Percentiles rank a stretch among this genome's conserved stretches.
These are phyloP conservation scores for Solanum dulcamara DNA, from an alignment of 257 asterid genomes.

Conservation along the genomic window DNA sequence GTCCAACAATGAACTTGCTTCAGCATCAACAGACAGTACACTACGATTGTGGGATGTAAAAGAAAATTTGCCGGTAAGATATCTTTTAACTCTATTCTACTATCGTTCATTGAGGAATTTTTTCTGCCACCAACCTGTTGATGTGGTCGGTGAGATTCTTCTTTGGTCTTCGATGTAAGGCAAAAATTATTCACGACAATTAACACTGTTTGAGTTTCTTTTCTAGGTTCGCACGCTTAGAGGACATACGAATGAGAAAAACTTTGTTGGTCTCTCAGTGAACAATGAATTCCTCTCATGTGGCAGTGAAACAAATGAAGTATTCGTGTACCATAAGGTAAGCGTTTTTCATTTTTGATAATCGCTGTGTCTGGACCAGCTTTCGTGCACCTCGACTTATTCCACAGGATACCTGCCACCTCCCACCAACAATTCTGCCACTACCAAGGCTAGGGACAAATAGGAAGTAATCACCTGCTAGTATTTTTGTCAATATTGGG, in stretches of 20 bases:
- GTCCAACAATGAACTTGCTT: slow-evolving; percentile 35
- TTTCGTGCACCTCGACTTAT: no score
- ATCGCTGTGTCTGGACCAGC: background rate
- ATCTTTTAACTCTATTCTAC: background rate
- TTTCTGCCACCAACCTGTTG: background rate
- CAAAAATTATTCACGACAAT: background rate
- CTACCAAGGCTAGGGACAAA: background rate
- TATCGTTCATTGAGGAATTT: background rate
- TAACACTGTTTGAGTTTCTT: background rate
- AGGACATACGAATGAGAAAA: slow-evolving; percentile 44
- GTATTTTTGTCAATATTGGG: background rate
- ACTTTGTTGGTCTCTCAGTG: slow-evolving; percentile 33
- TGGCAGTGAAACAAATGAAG: slow-evolving; percentile 42
- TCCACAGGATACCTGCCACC: no score
- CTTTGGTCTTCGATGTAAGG: background rate
- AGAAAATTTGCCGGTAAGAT: slow-evolving; percentile 15
- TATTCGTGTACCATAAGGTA: slow-evolving; percentile 35
- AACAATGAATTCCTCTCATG: slow-evolving; percentile 30
- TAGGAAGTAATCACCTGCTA: background rate
- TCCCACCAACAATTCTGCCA: background rate
- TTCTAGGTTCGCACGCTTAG: slow-evolving; percentile 24
- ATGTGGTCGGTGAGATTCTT: background rate
- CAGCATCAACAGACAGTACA: slow-evolving; percentile 37
- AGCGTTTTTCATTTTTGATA: background rate
- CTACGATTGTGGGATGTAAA: slow-evolving; percentile 36